These are phyloP conservation scores for Gossypium lobatum DNA, from an alignment of 441 rosid genomes.

Conservation along the genomic window DNA sequence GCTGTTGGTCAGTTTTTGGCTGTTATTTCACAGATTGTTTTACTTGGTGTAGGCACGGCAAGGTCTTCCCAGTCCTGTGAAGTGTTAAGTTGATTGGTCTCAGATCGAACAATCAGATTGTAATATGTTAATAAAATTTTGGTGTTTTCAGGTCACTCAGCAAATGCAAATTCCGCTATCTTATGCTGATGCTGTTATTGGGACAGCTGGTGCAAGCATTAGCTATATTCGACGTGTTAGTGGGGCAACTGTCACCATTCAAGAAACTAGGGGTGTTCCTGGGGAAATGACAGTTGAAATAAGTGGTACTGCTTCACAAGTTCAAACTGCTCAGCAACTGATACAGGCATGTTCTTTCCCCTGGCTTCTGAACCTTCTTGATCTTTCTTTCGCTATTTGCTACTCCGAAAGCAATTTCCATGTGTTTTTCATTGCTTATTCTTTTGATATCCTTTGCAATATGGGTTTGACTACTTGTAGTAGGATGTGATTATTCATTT, in stretches of 20 bases:
- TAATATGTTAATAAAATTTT: neutral
- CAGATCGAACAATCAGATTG: neutral
- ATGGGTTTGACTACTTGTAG: neutral
- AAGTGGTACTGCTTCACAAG: conserved; percentile 92
- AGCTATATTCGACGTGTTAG: conserved; percentile 93
- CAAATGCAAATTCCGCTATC: conserved; percentile 92
- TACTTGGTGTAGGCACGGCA: neutral
- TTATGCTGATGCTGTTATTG: conserved; percentile 94
- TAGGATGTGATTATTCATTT: neutral
- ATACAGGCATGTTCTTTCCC: conserved; percentile 52
- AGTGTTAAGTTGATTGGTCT: neutral
- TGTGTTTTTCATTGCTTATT: neutral
- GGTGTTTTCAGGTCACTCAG: conserved; percentile 58
- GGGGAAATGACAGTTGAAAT: conserved; percentile 98
- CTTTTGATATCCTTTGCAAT: neutral
- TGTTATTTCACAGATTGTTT: neutral
- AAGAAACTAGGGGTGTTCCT: conserved; percentile 91
- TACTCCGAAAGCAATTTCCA: neutral
- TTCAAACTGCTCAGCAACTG: conserved; percentile 95
- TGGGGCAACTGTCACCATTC: conserved; percentile 94
- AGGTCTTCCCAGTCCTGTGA: neutral
- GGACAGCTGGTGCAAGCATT: conserved; percentile 87
- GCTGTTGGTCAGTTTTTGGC: neutral
- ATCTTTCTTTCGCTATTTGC: neutral
- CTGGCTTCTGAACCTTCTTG: neutral